These are phyloP conservation scores for Vicia faba DNA, from an alignment of 306 rosid species.

Conservation along the genomic window DNA sequence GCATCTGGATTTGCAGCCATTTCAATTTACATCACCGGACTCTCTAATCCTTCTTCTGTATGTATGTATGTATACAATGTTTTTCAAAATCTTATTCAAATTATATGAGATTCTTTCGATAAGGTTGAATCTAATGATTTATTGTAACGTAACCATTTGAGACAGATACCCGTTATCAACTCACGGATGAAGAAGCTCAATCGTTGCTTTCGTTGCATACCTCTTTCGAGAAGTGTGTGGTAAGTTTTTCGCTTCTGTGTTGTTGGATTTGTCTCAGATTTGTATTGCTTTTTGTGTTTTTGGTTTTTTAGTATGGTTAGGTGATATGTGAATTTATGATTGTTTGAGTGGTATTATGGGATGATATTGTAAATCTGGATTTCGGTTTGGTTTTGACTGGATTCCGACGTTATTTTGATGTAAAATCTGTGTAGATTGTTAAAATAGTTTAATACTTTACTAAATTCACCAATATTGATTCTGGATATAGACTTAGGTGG, in stretches of 20 bases:
- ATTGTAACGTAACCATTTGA: background rate
- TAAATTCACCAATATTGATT: background rate
- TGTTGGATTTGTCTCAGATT: background rate
- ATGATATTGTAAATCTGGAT: conserved; percentile 4
- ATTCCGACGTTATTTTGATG: background rate
- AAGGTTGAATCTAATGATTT: conserved; percentile 21
- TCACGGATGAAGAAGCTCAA: conserved; percentile 62
- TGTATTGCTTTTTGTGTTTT: too few species aligned
- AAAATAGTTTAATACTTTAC: conserved; percentile 9
- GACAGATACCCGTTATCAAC: conserved; percentile 54
- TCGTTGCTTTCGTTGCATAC: conserved; percentile 68
- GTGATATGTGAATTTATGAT: background rate
- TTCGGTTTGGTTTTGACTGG: background rate
- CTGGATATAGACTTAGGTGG: background rate
- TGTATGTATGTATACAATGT: conserved; percentile 38
- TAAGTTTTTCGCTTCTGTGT: conserved; percentile 42
- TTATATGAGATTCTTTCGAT: background rate
- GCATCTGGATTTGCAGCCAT: conserved; percentile 58
- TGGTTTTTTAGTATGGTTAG: background rate
- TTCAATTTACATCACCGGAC: conserved; percentile 45
- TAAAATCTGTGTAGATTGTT: background rate
- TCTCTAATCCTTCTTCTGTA: conserved; percentile 55
- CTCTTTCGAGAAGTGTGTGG: conserved; percentile 87
- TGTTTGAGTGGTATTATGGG: background rate
- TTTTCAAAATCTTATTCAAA: background rate